Evolutionary conservation across 208 protist genomes (phyloP), one percentile per base, ranked within the genome.

Genomic region (Crithidia bombi): DNA sequence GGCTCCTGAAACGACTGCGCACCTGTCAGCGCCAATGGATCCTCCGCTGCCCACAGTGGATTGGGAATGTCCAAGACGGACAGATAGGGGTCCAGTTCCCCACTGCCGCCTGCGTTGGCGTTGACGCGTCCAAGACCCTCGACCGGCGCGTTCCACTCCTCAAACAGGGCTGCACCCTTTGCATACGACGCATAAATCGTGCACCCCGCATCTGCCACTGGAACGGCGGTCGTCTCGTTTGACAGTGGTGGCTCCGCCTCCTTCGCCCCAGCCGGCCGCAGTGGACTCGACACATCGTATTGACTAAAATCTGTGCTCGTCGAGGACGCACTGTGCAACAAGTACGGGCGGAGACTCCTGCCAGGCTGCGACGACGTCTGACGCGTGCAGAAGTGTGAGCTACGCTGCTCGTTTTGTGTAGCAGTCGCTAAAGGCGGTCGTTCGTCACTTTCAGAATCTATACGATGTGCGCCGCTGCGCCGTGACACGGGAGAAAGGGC

Each of bases 131-230:
- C 26, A 2, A 52, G 28, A 10, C 17, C 52, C 15, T 50, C 38
- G 14, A 56, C 0, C 10, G 64, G 32, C n/a, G 59, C 30, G 41
- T 56, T 28, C 69, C 69, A 75, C 63, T 69, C 71, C 39, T 65
- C 71, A 4, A 58, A 35, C 38, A 76, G 11, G 12, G 33, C 30
- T 0, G 71, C 71, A 19, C 71, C 71, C 46, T 76, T 76, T 1
- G 71, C 46, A 47, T 76, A 76, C 6, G 71, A 76, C 0, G 71
- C 69, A 47, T 63, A 69, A 17, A 70, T 61, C 12, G 66, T 61
- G 56, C 65, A 49, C 35, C 41, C 55, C 0, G 35, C 33, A 12
- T 65, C 63, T 28, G 14, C 10, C 0, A 38, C 23, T 1, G 54
- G 9, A 10, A 11, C 44, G 6, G 39, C 38, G 10, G 10, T 1